phyloP scores from a whole-genome alignment of 2,329 filamentous ascomycete species.

The Capronia coronata region DNA sequence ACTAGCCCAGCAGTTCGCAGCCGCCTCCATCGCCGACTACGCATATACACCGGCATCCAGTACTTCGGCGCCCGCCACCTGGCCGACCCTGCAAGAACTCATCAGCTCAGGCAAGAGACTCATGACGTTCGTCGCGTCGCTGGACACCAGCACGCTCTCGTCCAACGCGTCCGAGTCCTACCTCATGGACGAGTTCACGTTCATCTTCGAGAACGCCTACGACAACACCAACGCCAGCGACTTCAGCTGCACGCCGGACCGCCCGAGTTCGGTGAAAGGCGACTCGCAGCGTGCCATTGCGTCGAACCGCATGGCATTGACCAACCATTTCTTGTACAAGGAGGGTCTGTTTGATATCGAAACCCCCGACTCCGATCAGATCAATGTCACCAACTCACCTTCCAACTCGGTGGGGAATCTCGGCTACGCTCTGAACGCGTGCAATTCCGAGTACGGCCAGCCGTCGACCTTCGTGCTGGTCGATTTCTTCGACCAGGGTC shows the following conservation, averaged over 20 bases:
- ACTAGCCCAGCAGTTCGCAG: slow-evolving; percentile 51
- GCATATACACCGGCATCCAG: slow-evolving; percentile 52
- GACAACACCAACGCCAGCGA: slow-evolving; percentile 55
- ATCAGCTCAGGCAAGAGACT: slow-evolving; percentile 60
- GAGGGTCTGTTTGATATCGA: slow-evolving; percentile 48
- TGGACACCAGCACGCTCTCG: slow-evolving; percentile 26
- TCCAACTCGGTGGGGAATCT: slow-evolving; percentile 50
- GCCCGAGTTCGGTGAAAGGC: slow-evolving; percentile 52
- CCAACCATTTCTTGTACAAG: slow-evolving; percentile 69
- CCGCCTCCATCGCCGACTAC: slow-evolving; percentile 55
- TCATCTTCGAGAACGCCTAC: slow-evolving; percentile 65
- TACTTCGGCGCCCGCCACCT: slow-evolving; percentile 43
- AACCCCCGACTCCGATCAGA: slow-evolving; percentile 55
- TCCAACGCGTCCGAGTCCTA: slow-evolving; percentile 40
- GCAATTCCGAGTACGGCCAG: slow-evolving; percentile 49
- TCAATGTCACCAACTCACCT: slow-evolving; percentile 60
- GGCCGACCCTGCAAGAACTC: slow-evolving; percentile 67
- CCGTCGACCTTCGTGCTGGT: slow-evolving; percentile 69
- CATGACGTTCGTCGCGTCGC: slow-evolving; percentile 60
- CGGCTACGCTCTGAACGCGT: slow-evolving; percentile 46
- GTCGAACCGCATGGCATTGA: slow-evolving; percentile 59
- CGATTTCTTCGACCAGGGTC: slow-evolving; percentile 70
- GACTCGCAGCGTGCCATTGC: slow-evolving; percentile 46
- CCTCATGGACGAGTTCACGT: slow-evolving; percentile 40
- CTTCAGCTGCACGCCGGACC: slow-evolving; percentile 67